A percentile compares a stretch with the other conserved stretches of the same genome.
These are phyloP conservation scores for Exophiala aquamarina DNA, from an alignment of 2,329 filamentous ascomycete genomes.

Conservation along the genomic window DNA sequence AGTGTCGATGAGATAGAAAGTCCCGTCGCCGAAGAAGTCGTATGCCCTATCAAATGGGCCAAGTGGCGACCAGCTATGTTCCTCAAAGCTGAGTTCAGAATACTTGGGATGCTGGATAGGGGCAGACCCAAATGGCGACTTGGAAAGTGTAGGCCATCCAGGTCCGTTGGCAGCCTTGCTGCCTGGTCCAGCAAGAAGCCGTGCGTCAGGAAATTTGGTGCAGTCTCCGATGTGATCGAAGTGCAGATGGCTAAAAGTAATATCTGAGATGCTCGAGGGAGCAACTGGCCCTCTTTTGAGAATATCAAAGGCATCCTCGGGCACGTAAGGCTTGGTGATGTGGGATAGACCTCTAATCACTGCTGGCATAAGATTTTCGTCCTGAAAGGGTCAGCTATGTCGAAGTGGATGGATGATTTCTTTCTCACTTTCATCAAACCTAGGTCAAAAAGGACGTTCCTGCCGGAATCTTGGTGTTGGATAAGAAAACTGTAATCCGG, in stretches of 20 bases:
- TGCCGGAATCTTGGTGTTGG: slow-evolving; percentile 39
- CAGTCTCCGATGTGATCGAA: slow-evolving; percentile 53
- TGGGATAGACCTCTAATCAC: neutral
- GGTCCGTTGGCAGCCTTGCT: slow-evolving; percentile 49
- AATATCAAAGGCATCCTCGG: slow-evolving; percentile 16
- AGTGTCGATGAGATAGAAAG: slow-evolving; percentile 54
- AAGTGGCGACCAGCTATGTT: slow-evolving; percentile 39
- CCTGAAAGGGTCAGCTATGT: too few relatives aligned
- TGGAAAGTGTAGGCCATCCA: slow-evolving; percentile 45
- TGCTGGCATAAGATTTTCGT: neutral
- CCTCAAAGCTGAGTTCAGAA: slow-evolving; percentile 31
- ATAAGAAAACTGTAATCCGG: slow-evolving; percentile 42
- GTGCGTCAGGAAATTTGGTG: slow-evolving; percentile 47
- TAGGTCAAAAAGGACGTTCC: slow-evolving; percentile 36
- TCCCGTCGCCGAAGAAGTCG: slow-evolving; percentile 59
- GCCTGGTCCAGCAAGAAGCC: slow-evolving; percentile 55
- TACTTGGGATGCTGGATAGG: slow-evolving; percentile 34
- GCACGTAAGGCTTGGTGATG: slow-evolving; percentile 2
- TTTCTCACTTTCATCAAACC: slow-evolving; percentile 29
- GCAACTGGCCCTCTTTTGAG: slow-evolving; percentile 10
- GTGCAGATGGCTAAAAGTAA: slow-evolving; percentile 27
- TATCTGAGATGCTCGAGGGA: slow-evolving; percentile 5
- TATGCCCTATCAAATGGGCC: slow-evolving; percentile 28
- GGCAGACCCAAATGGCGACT: slow-evolving; percentile 16
- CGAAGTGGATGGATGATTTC: slow-evolving; percentile 1